These are phyloP conservation scores for Pterocarpus santalinus DNA, from an alignment of 306 rosid genomes.

Conservation along the genomic window DNA sequence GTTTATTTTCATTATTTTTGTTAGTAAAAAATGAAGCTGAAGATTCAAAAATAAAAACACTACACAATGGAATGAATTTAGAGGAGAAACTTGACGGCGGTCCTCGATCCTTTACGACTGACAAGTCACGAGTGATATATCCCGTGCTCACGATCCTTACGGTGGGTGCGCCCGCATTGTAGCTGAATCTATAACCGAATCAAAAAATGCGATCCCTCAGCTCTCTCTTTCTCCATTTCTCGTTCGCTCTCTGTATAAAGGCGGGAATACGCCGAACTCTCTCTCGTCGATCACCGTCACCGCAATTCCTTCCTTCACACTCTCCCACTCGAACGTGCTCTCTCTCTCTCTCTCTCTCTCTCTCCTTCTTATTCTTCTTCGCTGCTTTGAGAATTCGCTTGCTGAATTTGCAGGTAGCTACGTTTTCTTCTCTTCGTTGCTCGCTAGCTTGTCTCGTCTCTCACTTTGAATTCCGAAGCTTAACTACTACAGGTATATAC, in stretches of 20 bases:
- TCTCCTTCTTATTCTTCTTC: constrained; percentile 1
- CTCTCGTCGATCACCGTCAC: neutral
- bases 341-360: neutral
- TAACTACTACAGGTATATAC: neutral
- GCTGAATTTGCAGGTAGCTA: constrained; percentile 24
- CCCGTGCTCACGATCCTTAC: neutral
- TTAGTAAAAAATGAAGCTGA: too few species aligned
- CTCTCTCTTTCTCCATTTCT: neutral
- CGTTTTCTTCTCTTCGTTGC: constrained; percentile 7
- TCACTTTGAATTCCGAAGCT: neutral
- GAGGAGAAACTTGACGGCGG: too few species aligned
- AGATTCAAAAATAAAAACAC: neutral
- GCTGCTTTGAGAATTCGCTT: neutral
- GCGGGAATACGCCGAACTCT: constrained; percentile 39
- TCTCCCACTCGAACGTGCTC: neutral
- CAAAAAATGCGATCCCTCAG: neutral
- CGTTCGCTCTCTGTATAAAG: constrained; percentile 21
- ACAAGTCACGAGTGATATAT: too few species aligned
- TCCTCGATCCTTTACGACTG: too few species aligned
- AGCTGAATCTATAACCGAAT: constrained; percentile 14
- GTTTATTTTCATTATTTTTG: too few species aligned
- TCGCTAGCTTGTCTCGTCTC: neutral
- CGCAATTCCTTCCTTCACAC: constrained; percentile 16
- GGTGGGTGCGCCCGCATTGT: constrained; percentile 12
- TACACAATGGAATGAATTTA: too few species aligned